Base-by-base conservation (phyloP, 176 grass and related monocot genomes). In the Triticum urartu region DNA sequence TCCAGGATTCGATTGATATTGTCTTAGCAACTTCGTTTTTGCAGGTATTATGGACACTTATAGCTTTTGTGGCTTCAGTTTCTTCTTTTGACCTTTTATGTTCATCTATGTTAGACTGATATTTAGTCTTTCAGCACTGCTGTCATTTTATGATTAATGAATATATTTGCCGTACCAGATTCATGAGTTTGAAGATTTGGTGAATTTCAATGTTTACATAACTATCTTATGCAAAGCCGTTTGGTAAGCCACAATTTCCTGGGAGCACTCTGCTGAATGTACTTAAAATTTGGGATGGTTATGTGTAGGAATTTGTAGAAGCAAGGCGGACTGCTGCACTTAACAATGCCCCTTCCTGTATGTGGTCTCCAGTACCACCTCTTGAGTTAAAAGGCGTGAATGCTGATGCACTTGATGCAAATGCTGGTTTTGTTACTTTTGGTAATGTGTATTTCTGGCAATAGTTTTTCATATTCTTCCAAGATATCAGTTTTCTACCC, bases 391-490 rank as follows among this genome's bases (percentile, higher is more conserved):
- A 94, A 90, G 90, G 87, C 76, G 89, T 89, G 58, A 88, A 92
- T 87, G 79, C 88, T 78, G 87, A 95, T 74, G 92, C 92, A 32
- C 73, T 99, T 81, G 90, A 90, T 88, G 87, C 97, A 91, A 99
- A 99, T 89, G 92, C 97, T n/a, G 97, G 97, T 69, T 99, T 99
- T 86, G 92, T 99, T 91, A 96, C 97, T 80, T 99, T 99, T 67
- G 97, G 97, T 99, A 96, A 99, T 92, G 26, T 61, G 21, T 11
- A n/a, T 43, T 48, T 91, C 54, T 30, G 30, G 30, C 32, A 38
- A n/a, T 76, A 18, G 2, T 64, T 60, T 81, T 18, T 73, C 30
- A 26, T 79, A 11, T 94, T 43, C 30, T 22, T 80, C 32, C 77
- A 45, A 36, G 61, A 67, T 28, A 43, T 73, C 83, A 6, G 50